Evolutionary conservation across 2,329 filamentous ascomycete genomes (phyloP), one percentile per base, ranked within the genome.

Genomic region (Colletotrichum orchidophilum): DNA sequence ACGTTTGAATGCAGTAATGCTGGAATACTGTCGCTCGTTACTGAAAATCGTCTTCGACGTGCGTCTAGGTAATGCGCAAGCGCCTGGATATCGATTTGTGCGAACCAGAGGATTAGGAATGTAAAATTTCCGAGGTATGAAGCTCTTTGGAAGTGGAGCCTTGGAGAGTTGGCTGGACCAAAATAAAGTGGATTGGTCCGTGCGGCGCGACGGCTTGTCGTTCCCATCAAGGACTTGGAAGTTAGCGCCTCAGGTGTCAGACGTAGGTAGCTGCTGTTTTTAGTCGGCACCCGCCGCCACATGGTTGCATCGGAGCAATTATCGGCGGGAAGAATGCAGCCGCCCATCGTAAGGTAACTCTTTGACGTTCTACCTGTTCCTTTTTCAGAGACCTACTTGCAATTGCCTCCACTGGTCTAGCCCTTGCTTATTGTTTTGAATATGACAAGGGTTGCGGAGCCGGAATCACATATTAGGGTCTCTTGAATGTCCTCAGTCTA

Each of bases 101-200:
- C 15, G 8, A 70, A 60, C 31, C 31, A 50, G 21, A 67, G 29
- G 39, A 18, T 57, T 57, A 13, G 52, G 63, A 46, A 9, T 9
- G 39, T 61, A 70, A 71, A 71, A 27, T 71, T 71, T 71, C 58
- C 68, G 31, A 63, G 57, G 63, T 59, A 63, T 71, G 68, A 71
- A 71, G 68, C 68, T 71, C 68, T 68, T 21, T 29, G 33, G 52
- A 63, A 21, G 68, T 71, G 68, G 68, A 68, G 68, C 68, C 68
- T 70, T 50, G 31, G 26, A 31, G 58, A 63, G 59, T 29, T 61
- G 42, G 64, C n/a, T 50, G 49, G 52, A 31, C 57, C 33, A 49
- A 26, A 26, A 35, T 49, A 68, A 46, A 62, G 57, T 49, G 21
- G 21, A 42, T 29, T 71, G 68, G 68, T 67, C 68, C 63, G 68